These are phyloP conservation scores for Fusarium virguliforme DNA, from an alignment of 2,329 filamentous ascomycete species.

Conservation along the genomic window DNA sequence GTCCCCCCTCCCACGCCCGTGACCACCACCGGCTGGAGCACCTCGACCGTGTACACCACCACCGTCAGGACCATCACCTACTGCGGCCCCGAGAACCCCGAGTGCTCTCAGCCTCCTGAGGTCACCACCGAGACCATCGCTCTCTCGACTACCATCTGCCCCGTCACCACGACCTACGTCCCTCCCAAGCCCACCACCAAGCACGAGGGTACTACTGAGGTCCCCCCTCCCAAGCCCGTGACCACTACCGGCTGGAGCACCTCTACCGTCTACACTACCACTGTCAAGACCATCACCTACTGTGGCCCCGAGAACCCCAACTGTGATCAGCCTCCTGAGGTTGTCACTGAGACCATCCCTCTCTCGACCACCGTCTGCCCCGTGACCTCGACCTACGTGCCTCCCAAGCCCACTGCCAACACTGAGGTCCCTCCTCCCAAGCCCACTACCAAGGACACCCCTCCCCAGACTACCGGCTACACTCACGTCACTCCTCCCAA, in stretches of 20 bases:
- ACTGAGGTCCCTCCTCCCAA: constrained; percentile 7
- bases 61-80: constrained; percentile 30
- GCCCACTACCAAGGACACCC: constrained; percentile 9
- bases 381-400: constrained; percentile 25
- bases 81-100: constrained; percentile 20
- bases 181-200: constrained; percentile 10
- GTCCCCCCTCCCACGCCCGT: background rate
- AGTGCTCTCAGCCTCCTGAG: constrained; percentile 25
- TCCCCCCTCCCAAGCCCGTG: background rate
- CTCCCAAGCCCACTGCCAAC: background rate
- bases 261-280: constrained; percentile 43
- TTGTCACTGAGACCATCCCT: constrained; percentile 36
- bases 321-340: constrained; percentile 30
- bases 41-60: constrained; percentile 35
- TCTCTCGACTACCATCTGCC: constrained; percentile 34
- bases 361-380: constrained; percentile 38
- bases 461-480: constrained; percentile 24
- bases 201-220: background rate
- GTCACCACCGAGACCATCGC: constrained; percentile 25
- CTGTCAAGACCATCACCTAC: constrained; percentile 33
- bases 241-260: constrained; percentile 19
- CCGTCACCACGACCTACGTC: constrained; percentile 9
- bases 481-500: constrained; percentile 20
- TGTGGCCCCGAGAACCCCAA: constrained; percentile 31
- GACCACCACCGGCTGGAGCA: constrained; percentile 28